A percentile compares a stretch with the other conserved stretches of the same genome.
Conservation (phyloP, 164 flowering plant species). For the Macadamia integrifolia region DNA sequence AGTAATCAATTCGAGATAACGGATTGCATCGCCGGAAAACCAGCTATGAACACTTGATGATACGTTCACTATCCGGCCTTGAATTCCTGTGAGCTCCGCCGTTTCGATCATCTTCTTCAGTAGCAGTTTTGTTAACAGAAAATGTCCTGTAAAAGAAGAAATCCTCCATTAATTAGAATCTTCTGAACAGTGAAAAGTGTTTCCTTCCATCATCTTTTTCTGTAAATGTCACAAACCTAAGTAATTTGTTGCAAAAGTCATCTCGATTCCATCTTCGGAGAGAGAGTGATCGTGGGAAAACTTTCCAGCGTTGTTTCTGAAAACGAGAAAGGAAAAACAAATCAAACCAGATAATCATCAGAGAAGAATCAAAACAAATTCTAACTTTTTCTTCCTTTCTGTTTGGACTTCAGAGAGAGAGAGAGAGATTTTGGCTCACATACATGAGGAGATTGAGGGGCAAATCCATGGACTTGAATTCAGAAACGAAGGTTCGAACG, state of each 20-base stretch:
- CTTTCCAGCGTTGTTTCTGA: slow-evolving; percentile 94
- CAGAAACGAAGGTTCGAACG: slow-evolving; percentile 49
- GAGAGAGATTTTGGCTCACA: slow-evolving; percentile 26
- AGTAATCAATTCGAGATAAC: slow-evolving; percentile 51
- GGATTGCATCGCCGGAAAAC: slow-evolving; percentile 74
- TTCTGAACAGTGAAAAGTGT: not conserved
- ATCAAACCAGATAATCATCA: not conserved
- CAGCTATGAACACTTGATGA: slow-evolving; percentile 75
- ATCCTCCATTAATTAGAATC: not conserved
- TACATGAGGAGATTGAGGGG: slow-evolving; percentile 80
- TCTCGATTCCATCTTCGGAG: slow-evolving; percentile 92
- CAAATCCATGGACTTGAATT: slow-evolving; percentile 45
- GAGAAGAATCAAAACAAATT: no score
- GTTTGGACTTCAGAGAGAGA: not conserved
- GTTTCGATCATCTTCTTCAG: slow-evolving; percentile 72
- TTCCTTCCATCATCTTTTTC: not conserved
- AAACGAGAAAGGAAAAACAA: not conserved
- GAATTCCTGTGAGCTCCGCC: slow-evolving; percentile 51
- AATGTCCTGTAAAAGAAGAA: slow-evolving; percentile 56
- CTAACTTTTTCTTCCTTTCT: no score
- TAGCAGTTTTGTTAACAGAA: slow-evolving; percentile 72
- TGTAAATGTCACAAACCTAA: slow-evolving; percentile 35
- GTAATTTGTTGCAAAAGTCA: slow-evolving; percentile 95
- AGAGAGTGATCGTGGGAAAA: slow-evolving; percentile 64
- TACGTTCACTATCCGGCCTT: slow-evolving; percentile 94